These are phyloP conservation scores for Nymphaea colorata DNA, from an alignment of 164 flowering plant genomes.

Conservation along the genomic window DNA sequence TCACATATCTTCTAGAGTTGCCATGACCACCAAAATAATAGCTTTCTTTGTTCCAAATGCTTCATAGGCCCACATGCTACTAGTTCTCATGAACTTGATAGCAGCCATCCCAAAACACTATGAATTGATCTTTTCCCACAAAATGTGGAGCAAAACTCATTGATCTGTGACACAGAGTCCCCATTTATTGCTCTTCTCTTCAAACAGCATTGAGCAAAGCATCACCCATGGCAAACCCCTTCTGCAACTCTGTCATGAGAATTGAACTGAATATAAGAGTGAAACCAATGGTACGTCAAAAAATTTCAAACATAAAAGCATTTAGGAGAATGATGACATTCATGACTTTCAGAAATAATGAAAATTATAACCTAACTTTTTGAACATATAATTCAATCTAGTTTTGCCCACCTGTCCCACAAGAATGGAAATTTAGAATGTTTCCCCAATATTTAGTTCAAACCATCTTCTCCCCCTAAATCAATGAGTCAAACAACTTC, in stretches of 20 bases:
- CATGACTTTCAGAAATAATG: background rate
- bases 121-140: slow-evolving; percentile 83
- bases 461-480: background rate
- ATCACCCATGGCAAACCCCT: slow-evolving; percentile 26
- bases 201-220: slow-evolving; percentile 34
- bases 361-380: background rate
- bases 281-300: no score
- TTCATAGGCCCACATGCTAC: slow-evolving; percentile 94
- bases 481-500: background rate
- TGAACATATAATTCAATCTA: background rate
- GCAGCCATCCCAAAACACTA: slow-evolving; percentile 99
- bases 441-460: no score
- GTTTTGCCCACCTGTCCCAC: background rate
- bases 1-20: slow-evolving; percentile 99
- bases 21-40: slow-evolving; percentile 91
- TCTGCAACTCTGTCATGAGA: slow-evolving; percentile 23
- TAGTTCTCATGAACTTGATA: slow-evolving; percentile 90
- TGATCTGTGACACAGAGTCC: slow-evolving; percentile 39
- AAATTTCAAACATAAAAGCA: no score
- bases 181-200: slow-evolving; percentile 48
- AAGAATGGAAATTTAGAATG: no score
- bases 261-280: background rate
- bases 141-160: slow-evolving; percentile 74
- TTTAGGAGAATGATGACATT: background rate
- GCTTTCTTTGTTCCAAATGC: slow-evolving; percentile 98